Percentiles rank a stretch among this genome's conserved stretches.
phyloP scores from a whole-genome alignment of 1,284 basidiomycete genomes.

The Somion occarium region DNA sequence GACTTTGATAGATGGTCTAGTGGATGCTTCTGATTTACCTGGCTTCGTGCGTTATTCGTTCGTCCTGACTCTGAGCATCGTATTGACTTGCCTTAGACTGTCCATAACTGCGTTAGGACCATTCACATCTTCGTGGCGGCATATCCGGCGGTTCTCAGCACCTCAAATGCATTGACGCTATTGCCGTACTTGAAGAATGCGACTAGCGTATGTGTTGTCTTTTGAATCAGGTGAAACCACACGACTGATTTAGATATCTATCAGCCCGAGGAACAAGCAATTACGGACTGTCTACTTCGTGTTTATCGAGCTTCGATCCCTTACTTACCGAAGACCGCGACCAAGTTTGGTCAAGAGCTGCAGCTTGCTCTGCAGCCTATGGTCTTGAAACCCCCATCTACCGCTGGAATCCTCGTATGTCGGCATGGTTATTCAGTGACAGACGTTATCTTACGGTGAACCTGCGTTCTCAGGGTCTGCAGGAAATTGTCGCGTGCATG shows the following conservation, averaged over 20 bases:
- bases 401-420: slow-evolving; percentile 60
- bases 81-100: slow-evolving; percentile 44
- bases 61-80: not conserved
- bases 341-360: slow-evolving; percentile 83
- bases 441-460: not conserved
- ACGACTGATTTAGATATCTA: slow-evolving; percentile 9
- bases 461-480: slow-evolving; percentile 66
- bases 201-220: slow-evolving; percentile 46
- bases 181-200: slow-evolving; percentile 86
- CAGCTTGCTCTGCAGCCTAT: slow-evolving; percentile 80
- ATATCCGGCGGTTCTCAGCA: slow-evolving; percentile 78
- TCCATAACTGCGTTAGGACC: slow-evolving; percentile 78
- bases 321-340: slow-evolving; percentile 81
- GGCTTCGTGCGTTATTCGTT: slow-evolving; percentile 57
- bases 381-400: slow-evolving; percentile 75
- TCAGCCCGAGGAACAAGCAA: slow-evolving; percentile 80
- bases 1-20: slow-evolving; percentile 79
- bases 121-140: slow-evolving; percentile 80
- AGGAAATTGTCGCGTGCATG: slow-evolving; percentile 90
- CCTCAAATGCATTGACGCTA: slow-evolving; percentile 74
- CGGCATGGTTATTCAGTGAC: not conserved
- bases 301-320: slow-evolving; percentile 86
- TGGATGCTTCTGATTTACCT: slow-evolving; percentile 77
- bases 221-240: not conserved
- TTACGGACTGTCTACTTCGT: slow-evolving; percentile 80